Conservation (phyloP, 768 basidiomycete genomes). For the Xanthoconium purpureum region DNA sequence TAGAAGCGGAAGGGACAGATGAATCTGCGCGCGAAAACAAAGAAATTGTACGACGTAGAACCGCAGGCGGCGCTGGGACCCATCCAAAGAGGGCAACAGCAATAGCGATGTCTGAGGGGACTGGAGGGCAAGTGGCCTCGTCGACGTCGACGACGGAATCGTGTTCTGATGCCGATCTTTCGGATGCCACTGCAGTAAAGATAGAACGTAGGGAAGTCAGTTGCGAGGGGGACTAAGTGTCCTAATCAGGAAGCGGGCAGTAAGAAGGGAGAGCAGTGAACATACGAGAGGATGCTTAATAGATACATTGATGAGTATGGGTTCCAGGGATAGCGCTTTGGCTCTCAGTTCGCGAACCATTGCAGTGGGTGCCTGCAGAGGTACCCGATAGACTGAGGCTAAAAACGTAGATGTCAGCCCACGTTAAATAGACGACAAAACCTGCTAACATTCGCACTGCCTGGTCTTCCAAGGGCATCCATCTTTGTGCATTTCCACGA, state of each 20-base stretch:
- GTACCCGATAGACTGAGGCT: conserved; percentile 74
- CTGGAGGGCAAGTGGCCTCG: conserved; percentile 5
- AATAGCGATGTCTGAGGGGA: conserved; percentile 39
- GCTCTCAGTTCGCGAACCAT: conserved; percentile 61
- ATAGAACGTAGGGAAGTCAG: conserved; percentile 49
- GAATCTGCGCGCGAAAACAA: conserved; percentile 28
- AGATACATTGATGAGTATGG: conserved; percentile 49
- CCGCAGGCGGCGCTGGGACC: conserved; percentile 35
- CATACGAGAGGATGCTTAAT: conserved; percentile 75
- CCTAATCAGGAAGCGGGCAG: conserved; percentile 6
- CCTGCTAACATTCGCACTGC: conserved; percentile 70
- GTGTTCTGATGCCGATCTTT: conserved; percentile 29
- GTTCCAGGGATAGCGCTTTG: conserved; percentile 51
- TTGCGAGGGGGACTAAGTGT: conserved; percentile 53
- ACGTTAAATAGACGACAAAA: background rate
- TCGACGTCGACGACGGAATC: conserved; percentile 12
- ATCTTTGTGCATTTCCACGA: conserved; percentile 72
- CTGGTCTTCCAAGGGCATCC: conserved; percentile 82
- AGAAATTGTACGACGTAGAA: conserved; percentile 13
- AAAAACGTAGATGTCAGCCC: conserved; percentile 2
- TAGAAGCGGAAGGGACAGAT: conserved; percentile 25
- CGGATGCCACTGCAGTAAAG: conserved; percentile 34
- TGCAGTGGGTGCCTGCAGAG: conserved; percentile 60
- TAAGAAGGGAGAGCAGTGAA: conserved; percentile 3
- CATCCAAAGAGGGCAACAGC: conserved; percentile 50